Base-by-base conservation (phyloP, 176 grass and related monocot genomes). In the Stipa capillata region DNA sequence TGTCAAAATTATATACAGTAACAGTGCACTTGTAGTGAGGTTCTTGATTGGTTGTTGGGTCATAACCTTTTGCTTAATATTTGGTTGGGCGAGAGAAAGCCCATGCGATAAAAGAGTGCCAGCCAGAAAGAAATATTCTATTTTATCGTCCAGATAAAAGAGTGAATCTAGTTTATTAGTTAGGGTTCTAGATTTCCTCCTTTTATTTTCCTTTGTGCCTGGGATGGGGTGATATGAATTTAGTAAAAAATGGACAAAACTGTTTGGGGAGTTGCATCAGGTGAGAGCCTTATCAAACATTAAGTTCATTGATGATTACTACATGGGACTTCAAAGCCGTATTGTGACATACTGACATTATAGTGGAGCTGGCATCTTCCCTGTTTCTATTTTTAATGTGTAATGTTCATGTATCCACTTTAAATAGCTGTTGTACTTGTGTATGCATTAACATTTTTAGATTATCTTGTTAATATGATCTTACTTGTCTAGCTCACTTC, bases 61-160 rank as follows among this genome's bases (percentile, higher is more conserved):
- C 18, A 49, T 61, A 59, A 6, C 10, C 61, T 69, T 54, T 28
- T 69, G 16, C 42, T 25, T 45, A 43, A 32, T 84, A 39, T 13
- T 77, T 77, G 8, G 42, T 6, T 69, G 39, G 14, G 17, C 13
- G 12, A 28, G 42, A 37, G 20, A 64, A 45, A 63, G 18, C 15
- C 11, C 28, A 65, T 74, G 34, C 33, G 72, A 4, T 29, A 47
- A 7, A 62, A 62, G 31, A 36, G 43, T 39, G 14, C 6, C 73
- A 62, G 41, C 20, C 31, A 63, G 34, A 73, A 83, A 52, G 42
- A 49, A 65, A 83, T 55, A 18, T 53, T 83, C 25, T 72, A 23
- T 51, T 82, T 15, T 20, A 74, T 37, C 21, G 5, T 21, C 31
- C 21, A 31, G 16, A 71, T 44, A 55, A 43, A 2, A 63, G 0